Evolutionary conservation across 2,329 filamentous ascomycete species (phyloP).

Genomic region (Talaromyces sp.): DNA sequence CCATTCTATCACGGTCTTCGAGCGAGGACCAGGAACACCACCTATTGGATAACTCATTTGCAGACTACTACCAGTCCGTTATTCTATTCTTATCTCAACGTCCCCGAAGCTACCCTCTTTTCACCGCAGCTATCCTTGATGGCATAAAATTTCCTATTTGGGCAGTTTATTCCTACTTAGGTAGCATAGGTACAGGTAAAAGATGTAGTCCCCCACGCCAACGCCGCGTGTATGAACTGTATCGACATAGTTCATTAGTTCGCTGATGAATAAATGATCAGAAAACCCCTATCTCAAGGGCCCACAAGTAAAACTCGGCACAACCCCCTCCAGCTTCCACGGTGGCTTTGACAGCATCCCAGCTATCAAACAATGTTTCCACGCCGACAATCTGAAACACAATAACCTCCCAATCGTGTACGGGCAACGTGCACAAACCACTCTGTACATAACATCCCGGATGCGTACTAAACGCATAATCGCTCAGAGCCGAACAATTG

Average conservation of each 20-base stretch:
- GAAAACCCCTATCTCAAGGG: conserved; percentile 13
- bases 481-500: conserved; percentile 21
- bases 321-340: conserved; percentile 14
- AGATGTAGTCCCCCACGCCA: not conserved
- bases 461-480: conserved; percentile 25
- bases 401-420: conserved; percentile 24
- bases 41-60: not conserved
- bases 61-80: not conserved
- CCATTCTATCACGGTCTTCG: not conserved
- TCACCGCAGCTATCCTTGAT: not conserved
- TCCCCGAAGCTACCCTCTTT: not conserved
- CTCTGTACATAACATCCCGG: conserved; percentile 24
- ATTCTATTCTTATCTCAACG: not conserved
- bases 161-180: not conserved
- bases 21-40: not conserved
- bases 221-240: not conserved
- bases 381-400: conserved; percentile 20
- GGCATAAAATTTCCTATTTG: not conserved
- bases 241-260: not conserved
- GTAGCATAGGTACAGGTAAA: not conserved
- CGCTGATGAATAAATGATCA: not conserved
- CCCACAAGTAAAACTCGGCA: conserved; percentile 14
- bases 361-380: conserved; percentile 10
- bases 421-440: conserved; percentile 23
- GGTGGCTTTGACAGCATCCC: conserved; percentile 13